Evolutionary conservation across 805 yeast genomes (phyloP), one percentile per base, ranked within the genome.

Genomic region (Kluyveromyces starmeri): DNA sequence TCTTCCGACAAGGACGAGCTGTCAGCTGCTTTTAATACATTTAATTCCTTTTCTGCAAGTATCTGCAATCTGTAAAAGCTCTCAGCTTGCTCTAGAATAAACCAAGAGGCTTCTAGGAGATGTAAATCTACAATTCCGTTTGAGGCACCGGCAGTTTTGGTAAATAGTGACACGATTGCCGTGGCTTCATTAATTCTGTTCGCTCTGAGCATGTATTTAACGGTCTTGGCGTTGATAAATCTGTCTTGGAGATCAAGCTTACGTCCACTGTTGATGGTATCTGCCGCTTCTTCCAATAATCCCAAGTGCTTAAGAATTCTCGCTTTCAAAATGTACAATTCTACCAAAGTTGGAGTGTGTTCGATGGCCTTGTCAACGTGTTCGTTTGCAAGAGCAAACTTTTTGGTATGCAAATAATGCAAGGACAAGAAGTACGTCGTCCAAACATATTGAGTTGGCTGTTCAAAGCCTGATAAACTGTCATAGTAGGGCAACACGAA

Each of bases 71-170:
- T 73, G 34, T 62, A 57, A 47, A 83, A 85, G 3, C 92, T 78
- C 50, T 83, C 94, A 2, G 92, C 96, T 54, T 80, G 76, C 53
- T 85, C 96, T 12, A 71, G 59, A 43, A 92, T 61, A 42, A 85
- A 84, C 95, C 96, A 86, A 33, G 78, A 71, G n/a, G 81, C 88
- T 61, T 92, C 96, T 79, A 92, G 81, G 20, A 72, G 68, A 50
- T 83, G 94, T 47, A 89, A 65, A 53, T 92, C 96, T 45, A 75
- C 77, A 28, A 89, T 73, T 5, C 96, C 96, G 46, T 82, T 83
- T n/a, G 73, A 71, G 2, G 75, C 67, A n/a, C 71, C 75, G 28
- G 83, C 95, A 46, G 83, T 85, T 51, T 80, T 80, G 13, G 96
- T 85, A 66, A 92, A 92, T 38, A 84, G 58, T 2, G 89, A 75